These are phyloP conservation scores for Camelina neglecta DNA, from an alignment of 345 rosid species.

Conservation along the genomic window DNA sequence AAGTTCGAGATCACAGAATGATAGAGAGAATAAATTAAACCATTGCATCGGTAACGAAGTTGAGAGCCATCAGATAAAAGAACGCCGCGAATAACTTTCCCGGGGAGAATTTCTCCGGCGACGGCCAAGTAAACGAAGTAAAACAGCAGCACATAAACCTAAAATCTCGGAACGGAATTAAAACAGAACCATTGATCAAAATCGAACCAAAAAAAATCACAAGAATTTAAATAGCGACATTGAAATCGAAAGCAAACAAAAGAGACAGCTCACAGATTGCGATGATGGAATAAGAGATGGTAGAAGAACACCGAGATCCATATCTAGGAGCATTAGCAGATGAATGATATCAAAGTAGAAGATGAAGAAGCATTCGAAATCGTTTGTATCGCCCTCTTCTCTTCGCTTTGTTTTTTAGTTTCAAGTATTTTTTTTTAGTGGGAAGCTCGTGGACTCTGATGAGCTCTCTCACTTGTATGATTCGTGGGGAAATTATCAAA, in stretches of 20 bases:
- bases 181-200: not conserved
- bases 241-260: constrained; percentile 12
- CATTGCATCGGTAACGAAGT: constrained; percentile 78
- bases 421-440: constrained; percentile 31
- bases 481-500: not conserved
- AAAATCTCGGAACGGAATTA: not conserved
- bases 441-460: constrained; percentile 35
- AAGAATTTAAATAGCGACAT: not conserved
- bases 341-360: constrained; percentile 2
- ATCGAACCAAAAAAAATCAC: not conserved
- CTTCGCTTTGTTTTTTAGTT: constrained; percentile 4
- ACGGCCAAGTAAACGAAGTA: constrained; percentile 71
- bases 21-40: not conserved
- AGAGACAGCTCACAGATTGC: constrained; percentile 57
- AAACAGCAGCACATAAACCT: constrained; percentile 57
- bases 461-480: constrained; percentile 12
- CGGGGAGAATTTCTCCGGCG: constrained; percentile 68
- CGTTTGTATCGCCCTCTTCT: constrained; percentile 36
- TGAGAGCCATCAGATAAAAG: constrained; percentile 70
- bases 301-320: constrained; percentile 60
- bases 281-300: constrained; percentile 58
- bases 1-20: not conserved
- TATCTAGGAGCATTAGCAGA: constrained; percentile 18
- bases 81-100: constrained; percentile 70
- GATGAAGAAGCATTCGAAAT: constrained; percentile 35